These are phyloP conservation scores for Neurospora tetraspora DNA, from an alignment of 495 filamentous ascomycete genomes.

Conservation along the genomic window DNA sequence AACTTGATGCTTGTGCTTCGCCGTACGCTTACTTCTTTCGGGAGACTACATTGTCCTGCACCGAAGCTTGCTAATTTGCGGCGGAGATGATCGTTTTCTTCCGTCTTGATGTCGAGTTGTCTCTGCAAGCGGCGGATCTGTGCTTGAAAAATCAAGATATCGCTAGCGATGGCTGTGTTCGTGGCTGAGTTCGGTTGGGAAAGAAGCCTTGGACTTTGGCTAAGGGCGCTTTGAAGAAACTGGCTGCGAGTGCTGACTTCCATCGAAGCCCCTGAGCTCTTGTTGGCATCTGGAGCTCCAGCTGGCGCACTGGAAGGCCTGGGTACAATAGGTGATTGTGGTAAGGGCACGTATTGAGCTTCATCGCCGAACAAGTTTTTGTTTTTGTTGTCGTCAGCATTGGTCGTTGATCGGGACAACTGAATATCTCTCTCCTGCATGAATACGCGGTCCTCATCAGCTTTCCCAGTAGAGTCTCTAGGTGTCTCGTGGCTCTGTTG, in stretches of 20 bases:
- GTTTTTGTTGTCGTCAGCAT: not conserved
- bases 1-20: slow-evolving; percentile 13
- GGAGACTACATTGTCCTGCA: slow-evolving; percentile 22
- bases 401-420: not conserved
- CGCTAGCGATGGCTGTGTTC: slow-evolving; percentile 6
- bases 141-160: slow-evolving; percentile 31
- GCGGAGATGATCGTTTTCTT: slow-evolving; percentile 32
- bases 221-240: slow-evolving; percentile 2
- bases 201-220: not conserved
- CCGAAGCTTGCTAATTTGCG: slow-evolving; percentile 16
- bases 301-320: not conserved
- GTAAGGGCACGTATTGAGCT: not conserved
- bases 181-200: not conserved
- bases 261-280: not conserved
- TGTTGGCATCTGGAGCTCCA: not conserved
- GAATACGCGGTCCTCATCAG: not conserved
- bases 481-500: not conserved
- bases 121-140: slow-evolving; percentile 37
- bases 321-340: not conserved
- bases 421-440: not conserved
- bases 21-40: not conserved
- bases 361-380: not conserved
- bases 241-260: not conserved
- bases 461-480: not conserved
- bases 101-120: slow-evolving; percentile 27